Evolutionary conservation across 768 basidiomycete species (phyloP).

Genomic region (Leucocoprinus leucothites): DNA sequence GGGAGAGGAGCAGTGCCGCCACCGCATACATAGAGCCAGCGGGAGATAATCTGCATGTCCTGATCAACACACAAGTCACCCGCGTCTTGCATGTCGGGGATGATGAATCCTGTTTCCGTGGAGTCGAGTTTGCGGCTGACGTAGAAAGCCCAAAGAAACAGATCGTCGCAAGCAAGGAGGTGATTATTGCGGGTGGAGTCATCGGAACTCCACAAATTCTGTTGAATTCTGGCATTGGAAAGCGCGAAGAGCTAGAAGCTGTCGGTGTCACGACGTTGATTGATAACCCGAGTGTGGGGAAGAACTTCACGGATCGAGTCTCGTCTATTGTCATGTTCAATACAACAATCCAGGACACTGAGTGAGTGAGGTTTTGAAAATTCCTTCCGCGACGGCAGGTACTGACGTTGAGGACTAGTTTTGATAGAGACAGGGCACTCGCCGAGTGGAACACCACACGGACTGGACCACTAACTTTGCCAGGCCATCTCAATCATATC

Average conservation of each 20-base stretch:
- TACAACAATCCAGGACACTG: conserved; percentile 12
- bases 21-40: conserved; percentile 23
- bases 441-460: conserved; percentile 16
- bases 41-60: conserved; percentile 22
- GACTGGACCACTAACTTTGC: conserved; percentile 20
- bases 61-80: conserved; percentile 23
- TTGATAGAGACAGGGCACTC: conserved; percentile 4
- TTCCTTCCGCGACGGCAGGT: not conserved
- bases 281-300: conserved; percentile 14
- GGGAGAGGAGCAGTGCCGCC: conserved; percentile 25
- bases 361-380: not conserved
- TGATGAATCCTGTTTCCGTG: not conserved
- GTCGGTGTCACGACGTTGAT: conserved; percentile 17
- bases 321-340: conserved; percentile 13
- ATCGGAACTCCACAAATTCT: conserved; percentile 29
- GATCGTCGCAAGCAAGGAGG: conserved; percentile 27
- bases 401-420: not conserved
- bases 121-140: conserved; percentile 1
- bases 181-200: conserved; percentile 33
- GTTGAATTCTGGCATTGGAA: conserved; percentile 32
- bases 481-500: conserved; percentile 15
- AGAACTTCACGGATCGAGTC: conserved; percentile 22
- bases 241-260: conserved; percentile 15
- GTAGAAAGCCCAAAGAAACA: conserved; percentile 4
- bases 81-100: conserved; percentile 19